Percentiles rank a stretch among this genome's conserved stretches.
Conservation (phyloP, 2,329 filamentous ascomycete species). For the Colletotrichum orchidophilum region DNA sequence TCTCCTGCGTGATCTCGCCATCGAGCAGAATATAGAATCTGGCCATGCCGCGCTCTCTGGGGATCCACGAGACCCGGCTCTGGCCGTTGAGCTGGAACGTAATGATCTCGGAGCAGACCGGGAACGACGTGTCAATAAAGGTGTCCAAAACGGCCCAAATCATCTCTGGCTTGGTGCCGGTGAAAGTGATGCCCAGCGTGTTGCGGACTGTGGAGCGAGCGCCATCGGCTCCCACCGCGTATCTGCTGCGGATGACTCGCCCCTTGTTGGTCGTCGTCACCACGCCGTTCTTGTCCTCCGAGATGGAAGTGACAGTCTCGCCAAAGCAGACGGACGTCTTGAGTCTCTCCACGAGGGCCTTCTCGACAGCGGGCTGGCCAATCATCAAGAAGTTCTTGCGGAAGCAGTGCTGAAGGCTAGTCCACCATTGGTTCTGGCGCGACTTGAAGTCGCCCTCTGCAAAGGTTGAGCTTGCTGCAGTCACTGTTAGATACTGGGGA, state of each 20-base stretch:
- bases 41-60: constrained; percentile 55
- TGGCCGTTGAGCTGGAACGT: constrained; percentile 56
- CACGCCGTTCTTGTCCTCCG: constrained; percentile 40
- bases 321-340: constrained; percentile 46
- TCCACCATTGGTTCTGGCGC: constrained; percentile 59
- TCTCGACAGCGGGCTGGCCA: constrained; percentile 57
- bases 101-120: constrained; percentile 55
- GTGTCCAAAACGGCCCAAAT: constrained; percentile 58
- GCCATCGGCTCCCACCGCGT: constrained; percentile 62
- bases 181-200: constrained; percentile 50
- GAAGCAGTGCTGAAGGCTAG: constrained; percentile 52
- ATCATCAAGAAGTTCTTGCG: constrained; percentile 62
- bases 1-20: constrained; percentile 52
- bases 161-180: constrained; percentile 60
- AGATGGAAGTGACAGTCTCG: constrained; percentile 46
- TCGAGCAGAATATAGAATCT: constrained; percentile 58
- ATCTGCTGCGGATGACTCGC: constrained; percentile 47
- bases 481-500: background rate
- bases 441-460: constrained; percentile 56
- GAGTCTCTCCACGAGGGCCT: constrained; percentile 47
- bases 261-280: constrained; percentile 42
- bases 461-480: constrained; percentile 57
- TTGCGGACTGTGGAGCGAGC: constrained; percentile 57
- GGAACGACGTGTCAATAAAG: constrained; percentile 60
- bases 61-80: constrained; percentile 59